These are phyloP conservation scores for Xylariaceae sp. DNA, from an alignment of 2,329 filamentous ascomycete genomes.

Conservation along the genomic window DNA sequence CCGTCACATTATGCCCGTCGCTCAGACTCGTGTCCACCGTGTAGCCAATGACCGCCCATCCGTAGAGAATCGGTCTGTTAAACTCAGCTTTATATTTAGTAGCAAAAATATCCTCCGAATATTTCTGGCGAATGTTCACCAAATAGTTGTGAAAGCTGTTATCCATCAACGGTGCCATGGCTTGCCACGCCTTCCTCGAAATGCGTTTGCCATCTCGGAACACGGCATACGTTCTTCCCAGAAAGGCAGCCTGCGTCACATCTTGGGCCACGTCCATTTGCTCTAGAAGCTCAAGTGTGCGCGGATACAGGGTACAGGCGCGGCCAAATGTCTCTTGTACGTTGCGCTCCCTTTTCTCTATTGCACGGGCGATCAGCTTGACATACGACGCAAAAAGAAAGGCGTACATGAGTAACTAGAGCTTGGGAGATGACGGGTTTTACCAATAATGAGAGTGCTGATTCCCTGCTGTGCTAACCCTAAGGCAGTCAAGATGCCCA, in stretches of 20 bases:
- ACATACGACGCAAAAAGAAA: no score
- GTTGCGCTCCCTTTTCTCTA: constrained; percentile 2
- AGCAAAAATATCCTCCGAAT: constrained; percentile 6
- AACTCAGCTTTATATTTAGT: background rate
- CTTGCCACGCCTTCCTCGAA: constrained; percentile 2
- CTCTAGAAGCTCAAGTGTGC: constrained; percentile 11
- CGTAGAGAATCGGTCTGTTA: background rate
- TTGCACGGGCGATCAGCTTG: background rate
- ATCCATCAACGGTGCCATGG: background rate
- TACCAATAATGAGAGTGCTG: constrained; percentile 1
- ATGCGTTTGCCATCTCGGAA: constrained; percentile 5
- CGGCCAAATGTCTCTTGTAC: constrained; percentile 6
- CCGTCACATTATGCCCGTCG: constrained; percentile 5
- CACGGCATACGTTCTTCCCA: background rate
- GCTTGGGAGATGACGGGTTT: no score
- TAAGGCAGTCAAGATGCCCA: constrained; percentile 3
- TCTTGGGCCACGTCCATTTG: constrained; percentile 4
- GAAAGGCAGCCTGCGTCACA: background rate
- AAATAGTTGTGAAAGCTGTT: constrained; percentile 7
- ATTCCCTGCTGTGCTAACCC: constrained; percentile 5
- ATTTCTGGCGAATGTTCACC: constrained; percentile 8
- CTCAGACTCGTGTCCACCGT: background rate
- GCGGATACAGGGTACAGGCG: constrained; percentile 8
- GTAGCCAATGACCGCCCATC: constrained; percentile 2
- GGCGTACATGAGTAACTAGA: no score